Conservation (phyloP, 331 rosid genomes). For the Malus hybrid region DNA sequence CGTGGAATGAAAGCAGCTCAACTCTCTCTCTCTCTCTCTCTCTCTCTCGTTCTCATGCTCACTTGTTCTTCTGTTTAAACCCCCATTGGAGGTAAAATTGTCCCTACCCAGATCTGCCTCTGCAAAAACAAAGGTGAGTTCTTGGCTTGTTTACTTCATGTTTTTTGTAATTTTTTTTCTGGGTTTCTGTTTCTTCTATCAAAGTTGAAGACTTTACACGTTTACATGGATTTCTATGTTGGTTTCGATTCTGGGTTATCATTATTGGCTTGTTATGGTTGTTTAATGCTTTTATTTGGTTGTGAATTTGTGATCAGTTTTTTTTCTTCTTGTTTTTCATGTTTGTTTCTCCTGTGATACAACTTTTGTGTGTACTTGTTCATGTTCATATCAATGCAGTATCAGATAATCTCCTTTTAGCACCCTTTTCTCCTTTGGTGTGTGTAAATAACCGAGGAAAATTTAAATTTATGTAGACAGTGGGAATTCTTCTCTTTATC, state of each 20-base stretch:
- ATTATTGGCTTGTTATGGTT: too few species aligned
- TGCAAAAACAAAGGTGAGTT: constrained; percentile 8
- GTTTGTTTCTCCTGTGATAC: background rate
- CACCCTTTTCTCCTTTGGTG: background rate
- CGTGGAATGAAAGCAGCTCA: constrained; percentile 23
- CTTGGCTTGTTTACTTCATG: background rate
- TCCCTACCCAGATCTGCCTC: constrained; percentile 36
- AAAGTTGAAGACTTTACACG: background rate
- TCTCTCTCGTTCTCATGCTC: background rate
- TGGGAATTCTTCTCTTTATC: background rate
- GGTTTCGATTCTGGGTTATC: background rate
- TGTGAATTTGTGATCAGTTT: background rate
- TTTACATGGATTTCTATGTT: background rate
- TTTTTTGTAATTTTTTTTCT: background rate
- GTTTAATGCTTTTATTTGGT: too few species aligned
- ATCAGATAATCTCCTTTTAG: background rate
- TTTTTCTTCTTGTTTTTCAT: background rate
- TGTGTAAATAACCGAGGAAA: background rate
- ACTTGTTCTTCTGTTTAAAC: background rate
- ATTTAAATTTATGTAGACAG: background rate
- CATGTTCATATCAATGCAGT: background rate
- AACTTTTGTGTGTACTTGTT: background rate
- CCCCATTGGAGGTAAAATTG: background rate
- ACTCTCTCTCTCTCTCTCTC: constrained; percentile 3
- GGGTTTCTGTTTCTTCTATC: background rate